Evolutionary conservation across 1,284 basidiomycete genomes (phyloP), one percentile per base, ranked within the genome.

Genomic region (Cyathus pygmaeus): DNA sequence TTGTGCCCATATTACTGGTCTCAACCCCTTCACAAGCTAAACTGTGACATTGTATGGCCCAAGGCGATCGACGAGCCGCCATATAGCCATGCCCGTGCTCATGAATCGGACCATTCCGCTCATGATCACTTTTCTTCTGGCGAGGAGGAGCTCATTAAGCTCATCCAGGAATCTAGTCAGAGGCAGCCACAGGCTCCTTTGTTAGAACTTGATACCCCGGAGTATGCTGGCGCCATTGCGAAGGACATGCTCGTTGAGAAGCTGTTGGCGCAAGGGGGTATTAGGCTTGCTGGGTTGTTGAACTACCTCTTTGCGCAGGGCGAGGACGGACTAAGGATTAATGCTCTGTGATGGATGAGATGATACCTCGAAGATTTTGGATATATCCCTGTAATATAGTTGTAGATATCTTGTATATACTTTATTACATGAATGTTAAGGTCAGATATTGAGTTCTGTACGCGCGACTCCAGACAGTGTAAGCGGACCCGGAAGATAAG

Each of bases 1-100:
- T 77, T 95, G 26, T 98, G 96, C 72, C 95, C 95, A 0, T 92
- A 89, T 71, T 81, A 86, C 50, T 94, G 92, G 92, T 86, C 89
- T 1, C 77, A 84, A 61, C 84, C 87, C 2, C 85, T 92, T 59
- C 93, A 95, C 69, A 70, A 80, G 53, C 84, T 95, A 61, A 94
- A 95, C 78, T 96, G 94, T 79, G 85, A 88, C 15, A 75, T 94
- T 59, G 85, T 93, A 1, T 97, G 90, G 92, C 94, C 91, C 0
- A 77, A 79, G 60, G 90, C 83, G 59, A 80, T 94, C 49, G 89
- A 91, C 62, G 71, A 81, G 58, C 77, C 79, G 7, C 78, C 78
- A 2, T 82, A 81, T 67, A 68, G 65, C 26, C 57, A 57, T 24
- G 23, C 56, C 56, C 10, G 23, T 52, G 21, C 66, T 64, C 29